Base-by-base conservation (phyloP, 805 yeast species). In the Lipomyces starkeyi region DNA sequence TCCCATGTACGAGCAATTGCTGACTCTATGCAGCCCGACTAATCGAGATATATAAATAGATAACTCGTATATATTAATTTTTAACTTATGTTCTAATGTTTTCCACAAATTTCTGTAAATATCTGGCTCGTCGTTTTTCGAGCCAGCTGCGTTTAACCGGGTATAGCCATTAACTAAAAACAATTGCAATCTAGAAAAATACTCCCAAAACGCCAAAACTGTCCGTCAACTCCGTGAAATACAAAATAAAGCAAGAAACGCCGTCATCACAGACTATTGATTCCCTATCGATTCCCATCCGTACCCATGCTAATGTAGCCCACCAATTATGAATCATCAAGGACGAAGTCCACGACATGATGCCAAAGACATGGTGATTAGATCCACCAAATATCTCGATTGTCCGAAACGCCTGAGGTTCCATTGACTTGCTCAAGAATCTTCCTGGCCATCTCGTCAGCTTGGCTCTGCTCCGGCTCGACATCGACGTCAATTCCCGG, bases 371-470 rank as follows among this genome's bases (percentile, higher is more conserved):
- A n/a, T n/a, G 49, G 20, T n/a, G 49, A n/a, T 43, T 43, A 43
- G 20, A 43, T 43, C 49, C 49, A 43, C 49, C 49, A 43, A 13
- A 37, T 37, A 37, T 37, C 43, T 37, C 43, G 43, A n/a, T n/a
- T 7, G 20, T 17, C 49, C 22, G 49, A 17, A n/a, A 17, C 6
- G n/a, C 49, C 22, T n/a, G 49, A 43, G n/a, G 49, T 8, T 6
- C 49, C 57, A 32, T 63, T 63, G 59, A 66, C 67, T 56, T 66
- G 40, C 47, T 63, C 70, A 22, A 66, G 59, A 6, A 66, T 66
- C 55, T 57, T 59, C 22, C 62, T 43, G 7, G 70, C 70, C 55
- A 63, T 59, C 32, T 63, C 64, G 53, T 66, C 70, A 7, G 70
- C 70, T 35, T 56, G 58, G 27, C 43, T 64, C n/a, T 54, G 37